Percentiles rank a stretch among this genome's conserved stretches.
Conservation (phyloP, 2,329 filamentous ascomycete species). For the Stagonosporopsis vannaccii region DNA sequence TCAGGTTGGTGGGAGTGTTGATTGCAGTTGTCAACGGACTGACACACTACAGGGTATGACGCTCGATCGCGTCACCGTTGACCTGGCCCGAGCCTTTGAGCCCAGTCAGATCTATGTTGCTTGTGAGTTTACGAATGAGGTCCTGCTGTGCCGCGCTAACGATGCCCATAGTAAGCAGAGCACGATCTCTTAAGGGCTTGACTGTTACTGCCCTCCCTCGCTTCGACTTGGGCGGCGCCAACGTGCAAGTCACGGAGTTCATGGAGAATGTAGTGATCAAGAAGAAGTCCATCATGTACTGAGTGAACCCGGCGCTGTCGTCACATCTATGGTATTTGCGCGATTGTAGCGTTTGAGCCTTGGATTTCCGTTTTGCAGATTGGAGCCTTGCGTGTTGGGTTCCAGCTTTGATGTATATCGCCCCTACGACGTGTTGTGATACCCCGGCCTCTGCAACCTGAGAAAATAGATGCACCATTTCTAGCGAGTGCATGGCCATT, state of each 20-base stretch:
- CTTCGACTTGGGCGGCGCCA: conserved; percentile 31
- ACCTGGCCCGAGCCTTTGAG: conserved; percentile 62
- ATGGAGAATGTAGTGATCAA: conserved; percentile 27
- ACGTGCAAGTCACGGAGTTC: conserved; percentile 46
- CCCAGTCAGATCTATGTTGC: conserved; percentile 69
- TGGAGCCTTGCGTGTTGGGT: background rate
- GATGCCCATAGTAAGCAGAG: conserved; percentile 57
- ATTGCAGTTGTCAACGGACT: background rate
- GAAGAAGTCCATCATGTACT: background rate
- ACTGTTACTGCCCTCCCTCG: conserved; percentile 47
- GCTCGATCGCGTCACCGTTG: conserved; percentile 64
- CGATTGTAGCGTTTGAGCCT: background rate
- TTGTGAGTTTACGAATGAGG: conserved; percentile 28
- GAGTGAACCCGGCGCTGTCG: background rate
- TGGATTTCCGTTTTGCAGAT: background rate
- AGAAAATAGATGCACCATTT: background rate
- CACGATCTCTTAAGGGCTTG: conserved; percentile 60
- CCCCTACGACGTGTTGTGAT: background rate
- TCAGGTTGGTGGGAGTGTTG: conserved; percentile 22
- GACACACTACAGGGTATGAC: conserved; percentile 61
- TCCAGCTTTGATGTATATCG: background rate
- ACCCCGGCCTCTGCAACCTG: background rate
- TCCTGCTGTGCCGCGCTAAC: conserved; percentile 5
- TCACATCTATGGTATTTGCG: background rate
- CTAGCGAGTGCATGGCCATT: background rate